These are phyloP conservation scores for Candida boleticola DNA, from an alignment of 805 yeast genomes.

Conservation along the genomic window DNA sequence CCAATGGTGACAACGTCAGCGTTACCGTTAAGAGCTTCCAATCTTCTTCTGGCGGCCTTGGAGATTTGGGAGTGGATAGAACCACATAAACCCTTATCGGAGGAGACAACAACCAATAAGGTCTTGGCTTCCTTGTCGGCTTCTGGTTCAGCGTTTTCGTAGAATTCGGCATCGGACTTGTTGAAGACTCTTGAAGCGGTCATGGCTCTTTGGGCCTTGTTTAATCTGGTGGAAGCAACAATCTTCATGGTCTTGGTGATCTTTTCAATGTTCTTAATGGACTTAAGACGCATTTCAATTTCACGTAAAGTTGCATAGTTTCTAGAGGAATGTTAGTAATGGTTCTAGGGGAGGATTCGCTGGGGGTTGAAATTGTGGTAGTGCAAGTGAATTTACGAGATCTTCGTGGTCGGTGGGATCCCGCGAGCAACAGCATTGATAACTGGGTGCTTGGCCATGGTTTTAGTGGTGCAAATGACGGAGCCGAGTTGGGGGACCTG, in stretches of 20 bases:
- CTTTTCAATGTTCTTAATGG: conserved; percentile 98
- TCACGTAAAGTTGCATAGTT: conserved; percentile 98
- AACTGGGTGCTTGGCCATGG: no score
- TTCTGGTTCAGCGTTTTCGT: conserved; percentile 76
- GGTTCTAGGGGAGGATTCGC: neutral
- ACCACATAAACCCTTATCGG: conserved; percentile 99
- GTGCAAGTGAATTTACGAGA: no score
- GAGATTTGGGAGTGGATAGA: conserved; percentile 95
- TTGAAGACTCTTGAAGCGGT: conserved; percentile 80
- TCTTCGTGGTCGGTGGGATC: no score
- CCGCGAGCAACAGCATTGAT: no score
- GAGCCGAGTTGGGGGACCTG: no score
- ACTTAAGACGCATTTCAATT: conserved; percentile 96
- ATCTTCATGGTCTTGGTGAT: conserved; percentile 99
- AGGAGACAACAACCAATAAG: conserved; percentile 82
- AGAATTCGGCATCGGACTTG: conserved; percentile 76
- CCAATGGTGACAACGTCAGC: conserved; percentile 84
- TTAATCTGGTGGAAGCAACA: conserved; percentile 96
- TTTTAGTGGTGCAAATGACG: no score
- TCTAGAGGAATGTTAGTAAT: conserved; percentile 45
- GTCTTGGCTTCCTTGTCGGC: conserved; percentile 58
- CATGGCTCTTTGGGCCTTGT: conserved; percentile 95
- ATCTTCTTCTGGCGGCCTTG: conserved; percentile 75
- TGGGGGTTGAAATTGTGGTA: no score
- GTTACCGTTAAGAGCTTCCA: conserved; percentile 59